These are phyloP conservation scores for Phytophthora pisi DNA, from an alignment of 352 stramenopile species.

Conservation along the genomic window DNA sequence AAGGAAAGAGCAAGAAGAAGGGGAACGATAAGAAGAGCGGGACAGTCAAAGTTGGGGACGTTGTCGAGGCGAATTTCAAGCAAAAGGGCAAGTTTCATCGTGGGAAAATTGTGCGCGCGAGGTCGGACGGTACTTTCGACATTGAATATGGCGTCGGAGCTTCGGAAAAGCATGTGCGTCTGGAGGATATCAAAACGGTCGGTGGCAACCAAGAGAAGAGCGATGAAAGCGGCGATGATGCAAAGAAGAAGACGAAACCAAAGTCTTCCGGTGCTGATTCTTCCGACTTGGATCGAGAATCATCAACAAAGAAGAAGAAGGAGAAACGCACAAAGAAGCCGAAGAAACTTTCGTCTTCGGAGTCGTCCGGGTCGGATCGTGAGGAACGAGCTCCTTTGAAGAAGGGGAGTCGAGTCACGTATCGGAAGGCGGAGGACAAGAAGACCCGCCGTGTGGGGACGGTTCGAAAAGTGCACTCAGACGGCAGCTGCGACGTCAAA, in stretches of 20 bases:
- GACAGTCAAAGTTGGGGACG: conserved; percentile 31
- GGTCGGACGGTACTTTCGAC: conserved; percentile 37
- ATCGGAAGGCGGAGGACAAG: conserved; percentile 34
- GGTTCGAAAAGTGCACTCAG: conserved; percentile 46
- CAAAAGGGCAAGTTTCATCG: conserved; percentile 43
- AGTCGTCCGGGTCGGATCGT: conserved; percentile 24
- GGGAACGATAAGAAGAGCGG: not conserved
- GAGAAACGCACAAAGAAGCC: conserved; percentile 21
- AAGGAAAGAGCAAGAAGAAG: conserved; percentile 9
- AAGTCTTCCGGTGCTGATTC: not conserved
- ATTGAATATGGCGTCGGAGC: conserved; percentile 45
- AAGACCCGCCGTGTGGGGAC: conserved; percentile 38
- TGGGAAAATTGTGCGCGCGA: conserved; percentile 32
- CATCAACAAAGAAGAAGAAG: conserved; percentile 7
- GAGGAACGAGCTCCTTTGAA: conserved; percentile 20
- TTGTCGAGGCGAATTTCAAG: conserved; percentile 46
- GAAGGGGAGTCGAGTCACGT: conserved; percentile 47
- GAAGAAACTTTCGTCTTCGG: conserved; percentile 21
- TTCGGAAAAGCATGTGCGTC: conserved; percentile 29
- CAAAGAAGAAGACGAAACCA: conserved; percentile 9
- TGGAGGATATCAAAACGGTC: conserved; percentile 23
- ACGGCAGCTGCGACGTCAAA: conserved; percentile 66
- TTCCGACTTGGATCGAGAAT: conserved; percentile 20
- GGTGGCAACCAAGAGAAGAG: conserved; percentile 12
- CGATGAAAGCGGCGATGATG: conserved; percentile 16